Percentiles rank a stretch among this genome's conserved stretches.
These are phyloP conservation scores for Crithidia thermophila DNA, from an alignment of 208 protist genomes.

Conservation along the genomic window DNA sequence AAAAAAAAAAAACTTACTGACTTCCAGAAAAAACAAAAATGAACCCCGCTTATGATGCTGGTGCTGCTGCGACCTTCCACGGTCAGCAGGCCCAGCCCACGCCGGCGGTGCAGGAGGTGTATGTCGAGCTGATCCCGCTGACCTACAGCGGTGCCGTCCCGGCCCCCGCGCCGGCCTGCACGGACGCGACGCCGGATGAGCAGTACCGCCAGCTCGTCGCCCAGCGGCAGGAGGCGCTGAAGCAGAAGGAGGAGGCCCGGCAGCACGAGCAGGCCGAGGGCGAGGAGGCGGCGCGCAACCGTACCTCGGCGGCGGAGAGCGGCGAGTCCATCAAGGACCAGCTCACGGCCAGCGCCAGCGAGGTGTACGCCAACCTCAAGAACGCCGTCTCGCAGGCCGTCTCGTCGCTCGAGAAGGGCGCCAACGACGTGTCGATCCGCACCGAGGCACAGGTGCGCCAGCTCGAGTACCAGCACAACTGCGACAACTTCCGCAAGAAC, in stretches of 20 bases:
- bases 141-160: slow-evolving; percentile 61
- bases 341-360: slow-evolving; percentile 20
- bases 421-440: slow-evolving; percentile 43
- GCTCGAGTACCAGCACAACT: slow-evolving; percentile 55
- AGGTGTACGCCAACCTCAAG: slow-evolving; percentile 29
- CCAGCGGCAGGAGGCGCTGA: slow-evolving; percentile 33
- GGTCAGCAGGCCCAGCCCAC: not conserved
- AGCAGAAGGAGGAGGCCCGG: slow-evolving; percentile 30
- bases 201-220: slow-evolving; percentile 45
- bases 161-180: slow-evolving; percentile 53
- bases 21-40: too few species aligned
- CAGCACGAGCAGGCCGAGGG: not conserved
- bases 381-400: slow-evolving; percentile 39
- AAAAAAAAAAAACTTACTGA: too few species aligned
- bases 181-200: slow-evolving; percentile 73
- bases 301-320: slow-evolving; percentile 1
- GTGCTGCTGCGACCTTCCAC: not conserved
- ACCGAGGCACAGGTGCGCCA: slow-evolving; percentile 65
- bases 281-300: slow-evolving; percentile 8
- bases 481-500: slow-evolving; percentile 55
- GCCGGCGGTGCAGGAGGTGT: slow-evolving; percentile 12
- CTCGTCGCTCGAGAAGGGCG: slow-evolving; percentile 54
- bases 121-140: slow-evolving; percentile 50
- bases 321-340: slow-evolving; percentile 24
- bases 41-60: not conserved